Percentiles rank a stretch among this genome's conserved stretches.
phyloP scores from a whole-genome alignment of 306 rosid species.

The Glycine soja region DNA sequence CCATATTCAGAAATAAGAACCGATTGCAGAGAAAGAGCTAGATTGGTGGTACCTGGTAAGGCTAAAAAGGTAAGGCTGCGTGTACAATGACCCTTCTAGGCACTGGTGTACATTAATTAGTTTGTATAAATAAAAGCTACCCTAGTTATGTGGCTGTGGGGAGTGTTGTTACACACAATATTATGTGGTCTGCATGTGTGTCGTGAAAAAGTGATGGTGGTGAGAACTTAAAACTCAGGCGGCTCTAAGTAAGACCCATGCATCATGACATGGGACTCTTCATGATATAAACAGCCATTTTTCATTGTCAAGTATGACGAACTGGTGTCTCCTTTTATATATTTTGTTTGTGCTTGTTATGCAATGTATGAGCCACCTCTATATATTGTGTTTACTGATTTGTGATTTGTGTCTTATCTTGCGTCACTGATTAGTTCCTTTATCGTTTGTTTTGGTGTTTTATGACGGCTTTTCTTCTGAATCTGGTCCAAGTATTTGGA shows the following conservation, averaged over 20 bases:
- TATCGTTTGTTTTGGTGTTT: neutral
- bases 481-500: slow-evolving; percentile 36
- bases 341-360: slow-evolving; percentile 16
- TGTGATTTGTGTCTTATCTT: slow-evolving; percentile 48
- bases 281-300: slow-evolving; percentile 56
- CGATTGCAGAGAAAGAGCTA: neutral
- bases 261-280: slow-evolving; percentile 44
- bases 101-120: no score
- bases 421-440: slow-evolving; percentile 23
- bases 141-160: slow-evolving; percentile 23
- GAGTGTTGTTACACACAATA: slow-evolving; percentile 17
- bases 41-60: neutral
- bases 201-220: slow-evolving; percentile 46
- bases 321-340: slow-evolving; percentile 1
- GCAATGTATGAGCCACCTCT: slow-evolving; percentile 37
- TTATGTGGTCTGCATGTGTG: slow-evolving; percentile 49
- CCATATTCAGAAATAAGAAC: slow-evolving; percentile 12
- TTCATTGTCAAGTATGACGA: slow-evolving; percentile 58
- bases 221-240: slow-evolving; percentile 12
- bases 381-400: slow-evolving; percentile 28
- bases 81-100: no score
- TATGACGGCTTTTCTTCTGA: slow-evolving; percentile 23
- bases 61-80: neutral
- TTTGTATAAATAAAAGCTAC: neutral
- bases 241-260: slow-evolving; percentile 22